Evolutionary conservation across 139 green algal species (phyloP).

Genomic region (Chlorokybus atmophyticus): DNA sequence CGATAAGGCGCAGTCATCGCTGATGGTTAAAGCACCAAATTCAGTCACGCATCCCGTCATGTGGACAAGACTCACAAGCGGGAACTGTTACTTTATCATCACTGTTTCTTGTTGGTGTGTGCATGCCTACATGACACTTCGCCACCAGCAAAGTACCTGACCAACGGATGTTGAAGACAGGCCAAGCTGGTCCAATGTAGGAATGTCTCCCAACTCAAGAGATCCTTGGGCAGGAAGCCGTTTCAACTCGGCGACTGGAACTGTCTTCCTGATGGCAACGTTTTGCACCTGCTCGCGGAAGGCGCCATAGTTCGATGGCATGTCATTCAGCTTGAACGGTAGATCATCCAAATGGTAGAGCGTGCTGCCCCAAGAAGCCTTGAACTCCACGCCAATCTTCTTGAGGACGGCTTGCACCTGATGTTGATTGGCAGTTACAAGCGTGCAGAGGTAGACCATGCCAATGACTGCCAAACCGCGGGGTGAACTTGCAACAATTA

Average conservation of each 20-base stretch:
- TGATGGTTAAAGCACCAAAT: too few relatives aligned
- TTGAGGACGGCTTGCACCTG: not conserved
- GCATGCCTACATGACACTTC: not conserved
- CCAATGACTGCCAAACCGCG: too few relatives aligned
- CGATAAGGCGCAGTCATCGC: too few relatives aligned
- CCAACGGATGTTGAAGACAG: slow-evolving; percentile 11
- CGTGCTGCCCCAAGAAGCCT: slow-evolving; percentile 44
- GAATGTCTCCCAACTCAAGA: slow-evolving; percentile 39
- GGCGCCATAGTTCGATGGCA: slow-evolving; percentile 30
- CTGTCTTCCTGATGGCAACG: slow-evolving; percentile 15
- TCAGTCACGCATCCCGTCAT: too few relatives aligned
- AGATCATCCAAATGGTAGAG: slow-evolving; percentile 56
- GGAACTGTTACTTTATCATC: too few relatives aligned
- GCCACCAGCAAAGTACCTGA: not conserved
- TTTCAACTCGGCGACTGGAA: slow-evolving; percentile 31
- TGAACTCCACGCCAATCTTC: slow-evolving; percentile 31
- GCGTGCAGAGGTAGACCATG: too few relatives aligned
- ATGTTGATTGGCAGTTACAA: too few relatives aligned
- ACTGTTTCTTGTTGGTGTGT: too few relatives aligned
- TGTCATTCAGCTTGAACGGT: slow-evolving; percentile 42
- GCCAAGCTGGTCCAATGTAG: slow-evolving; percentile 47
- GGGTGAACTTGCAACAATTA: too few relatives aligned
- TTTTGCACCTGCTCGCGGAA: slow-evolving; percentile 31
- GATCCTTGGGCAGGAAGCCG: slow-evolving; percentile 27
- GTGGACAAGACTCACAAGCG: too few relatives aligned